A percentile compares a stretch with the other conserved stretches of the same genome.
These are phyloP conservation scores for Echinochloa phyllopogon DNA, from an alignment of 176 grass and related monocot species.

Conservation along the genomic window DNA sequence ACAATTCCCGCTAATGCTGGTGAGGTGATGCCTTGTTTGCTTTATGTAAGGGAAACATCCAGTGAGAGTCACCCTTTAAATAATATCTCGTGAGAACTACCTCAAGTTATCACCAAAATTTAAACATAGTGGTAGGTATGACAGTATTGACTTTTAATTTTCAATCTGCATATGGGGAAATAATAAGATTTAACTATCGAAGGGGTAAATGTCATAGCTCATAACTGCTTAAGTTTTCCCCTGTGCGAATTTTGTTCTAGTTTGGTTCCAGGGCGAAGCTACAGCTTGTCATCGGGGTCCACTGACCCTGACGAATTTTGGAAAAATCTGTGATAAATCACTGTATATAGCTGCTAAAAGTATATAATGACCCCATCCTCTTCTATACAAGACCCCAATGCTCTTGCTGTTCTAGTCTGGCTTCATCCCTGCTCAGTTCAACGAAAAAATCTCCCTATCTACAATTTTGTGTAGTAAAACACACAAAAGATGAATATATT, in stretches of 20 bases:
- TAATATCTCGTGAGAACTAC: background rate
- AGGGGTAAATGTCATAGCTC: background rate
- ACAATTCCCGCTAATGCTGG: slow-evolving; percentile 99
- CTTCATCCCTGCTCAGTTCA: background rate
- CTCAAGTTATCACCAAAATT: background rate
- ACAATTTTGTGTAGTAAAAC: background rate
- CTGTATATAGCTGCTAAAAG: no score
- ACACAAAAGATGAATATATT: background rate
- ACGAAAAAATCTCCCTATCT: background rate
- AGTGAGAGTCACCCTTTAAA: slow-evolving; percentile 33
- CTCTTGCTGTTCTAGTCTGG: no score
- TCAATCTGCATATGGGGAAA: slow-evolving; percentile 22
- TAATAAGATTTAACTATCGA: slow-evolving; percentile 5
- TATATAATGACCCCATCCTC: no score
- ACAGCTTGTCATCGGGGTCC: no score
- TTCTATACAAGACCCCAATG: no score
- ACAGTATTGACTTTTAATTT: background rate
- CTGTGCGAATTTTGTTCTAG: background rate
- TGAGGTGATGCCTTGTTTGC: slow-evolving; percentile 57
- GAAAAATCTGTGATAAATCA: no score
- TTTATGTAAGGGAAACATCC: slow-evolving; percentile 36
- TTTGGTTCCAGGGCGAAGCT: background rate
- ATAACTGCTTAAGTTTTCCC: background rate
- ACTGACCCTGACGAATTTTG: no score
- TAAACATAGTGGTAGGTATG: background rate